Conservation (phyloP, 2,329 filamentous ascomycete genomes). For the Apiospora marii region DNA sequence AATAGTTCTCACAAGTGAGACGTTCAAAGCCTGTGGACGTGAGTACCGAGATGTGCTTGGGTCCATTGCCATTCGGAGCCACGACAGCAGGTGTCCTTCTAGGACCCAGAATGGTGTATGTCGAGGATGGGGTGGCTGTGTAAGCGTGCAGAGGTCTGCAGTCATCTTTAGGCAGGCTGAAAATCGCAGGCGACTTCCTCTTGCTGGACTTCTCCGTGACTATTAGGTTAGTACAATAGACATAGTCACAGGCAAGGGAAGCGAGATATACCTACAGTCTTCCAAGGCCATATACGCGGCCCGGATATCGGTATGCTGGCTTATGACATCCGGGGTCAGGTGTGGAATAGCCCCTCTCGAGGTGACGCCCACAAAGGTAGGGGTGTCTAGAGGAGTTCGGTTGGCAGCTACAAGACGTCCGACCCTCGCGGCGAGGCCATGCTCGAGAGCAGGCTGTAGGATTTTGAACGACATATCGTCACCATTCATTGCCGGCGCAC, state of each 20-base stretch:
- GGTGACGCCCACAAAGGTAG: slow-evolving; percentile 80
- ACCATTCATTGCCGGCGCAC: slow-evolving; percentile 23
- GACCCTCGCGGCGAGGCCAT: slow-evolving; percentile 64
- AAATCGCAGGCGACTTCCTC: slow-evolving; percentile 56
- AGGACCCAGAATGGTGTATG: slow-evolving; percentile 76
- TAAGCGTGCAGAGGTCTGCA: slow-evolving; percentile 76
- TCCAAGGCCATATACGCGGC: slow-evolving; percentile 86
- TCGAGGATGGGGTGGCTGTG: slow-evolving; percentile 71
- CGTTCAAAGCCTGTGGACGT: slow-evolving; percentile 87
- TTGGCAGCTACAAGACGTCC: slow-evolving; percentile 70
- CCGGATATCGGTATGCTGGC: slow-evolving; percentile 68
- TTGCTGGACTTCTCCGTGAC: slow-evolving; percentile 60
- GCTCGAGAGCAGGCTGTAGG: slow-evolving; percentile 49
- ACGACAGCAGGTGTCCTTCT: slow-evolving; percentile 79
- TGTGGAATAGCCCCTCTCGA: slow-evolving; percentile 89
- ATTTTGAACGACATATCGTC: slow-evolving; percentile 54
- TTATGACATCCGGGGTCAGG: slow-evolving; percentile 83
- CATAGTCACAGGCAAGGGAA: neutral
- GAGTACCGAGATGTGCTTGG: slow-evolving; percentile 76
- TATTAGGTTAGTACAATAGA: slow-evolving; percentile 38
- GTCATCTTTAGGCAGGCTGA: slow-evolving; percentile 43
- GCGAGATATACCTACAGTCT: slow-evolving; percentile 74
- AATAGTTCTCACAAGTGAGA: slow-evolving; percentile 74
- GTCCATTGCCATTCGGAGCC: slow-evolving; percentile 74
- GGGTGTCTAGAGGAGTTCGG: slow-evolving; percentile 77